Evolutionary conservation across 139 green algal genomes (phyloP).

Genomic region (Nannochloris sp.): DNA sequence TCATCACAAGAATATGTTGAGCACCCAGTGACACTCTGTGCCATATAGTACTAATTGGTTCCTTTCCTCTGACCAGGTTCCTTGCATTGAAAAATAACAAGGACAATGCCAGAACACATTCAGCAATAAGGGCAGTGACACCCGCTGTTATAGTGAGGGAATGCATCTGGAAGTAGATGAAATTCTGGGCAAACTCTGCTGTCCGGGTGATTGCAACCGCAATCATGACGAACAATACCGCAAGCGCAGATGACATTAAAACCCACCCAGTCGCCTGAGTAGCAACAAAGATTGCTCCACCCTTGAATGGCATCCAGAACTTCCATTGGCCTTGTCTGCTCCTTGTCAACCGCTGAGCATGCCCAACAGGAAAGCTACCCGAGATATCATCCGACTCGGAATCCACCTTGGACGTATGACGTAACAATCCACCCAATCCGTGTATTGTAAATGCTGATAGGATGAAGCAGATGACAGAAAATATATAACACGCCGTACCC

Average conservation of each 20-base stretch:
- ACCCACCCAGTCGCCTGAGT: constrained; percentile 64
- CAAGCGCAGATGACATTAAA: constrained; percentile 52
- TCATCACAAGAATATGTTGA: not conserved
- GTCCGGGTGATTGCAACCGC: not conserved
- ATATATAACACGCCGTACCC: not conserved
- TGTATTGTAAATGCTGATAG: constrained; percentile 58
- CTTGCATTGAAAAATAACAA: constrained; percentile 5
- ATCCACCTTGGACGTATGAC: not conserved
- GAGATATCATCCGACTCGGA: not conserved
- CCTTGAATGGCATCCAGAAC: constrained; percentile 77
- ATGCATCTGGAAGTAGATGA: constrained; percentile 33
- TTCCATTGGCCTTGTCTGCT: constrained; percentile 31
- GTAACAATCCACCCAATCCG: constrained; percentile 59
- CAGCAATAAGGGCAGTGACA: constrained; percentile 6
- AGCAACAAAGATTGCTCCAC: constrained; percentile 63
- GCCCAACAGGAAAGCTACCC: not conserved
- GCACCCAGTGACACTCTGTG: not conserved
- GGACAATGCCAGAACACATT: constrained; percentile 3
- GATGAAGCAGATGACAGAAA: constrained; percentile 52
- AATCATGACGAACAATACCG: constrained; percentile 28
- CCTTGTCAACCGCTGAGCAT: not conserved
- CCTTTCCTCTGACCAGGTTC: not conserved
- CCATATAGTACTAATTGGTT: not conserved
- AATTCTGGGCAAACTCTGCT: not conserved
- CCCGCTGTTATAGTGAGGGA: constrained; percentile 49